Percentiles rank a stretch among this genome's conserved stretches.
Evolutionary conservation across 805 yeast genomes (phyloP).

Genomic region (Jamesozyma rosinii): DNA sequence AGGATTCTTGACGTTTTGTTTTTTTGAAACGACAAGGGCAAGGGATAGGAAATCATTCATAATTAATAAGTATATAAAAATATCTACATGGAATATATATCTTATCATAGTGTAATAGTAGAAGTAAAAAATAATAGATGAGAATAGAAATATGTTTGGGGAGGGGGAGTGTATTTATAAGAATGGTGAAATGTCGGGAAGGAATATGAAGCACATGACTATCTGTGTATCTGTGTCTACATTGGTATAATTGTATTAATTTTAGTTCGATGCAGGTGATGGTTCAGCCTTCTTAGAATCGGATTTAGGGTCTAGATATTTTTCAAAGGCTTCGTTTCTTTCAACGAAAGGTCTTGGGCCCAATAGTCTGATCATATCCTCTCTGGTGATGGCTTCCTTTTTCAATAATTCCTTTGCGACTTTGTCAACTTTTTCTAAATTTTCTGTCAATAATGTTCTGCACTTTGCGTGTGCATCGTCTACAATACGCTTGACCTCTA

Average conservation of each 20-base stretch:
- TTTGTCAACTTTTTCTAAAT: slow-evolving; percentile 60
- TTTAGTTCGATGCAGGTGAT: slow-evolving; percentile 10
- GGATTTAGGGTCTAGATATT: slow-evolving; percentile 48
- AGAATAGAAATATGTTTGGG: neutral
- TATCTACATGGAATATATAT: slow-evolving; percentile 7
- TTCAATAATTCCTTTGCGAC: slow-evolving; percentile 80
- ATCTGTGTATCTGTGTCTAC: no score
- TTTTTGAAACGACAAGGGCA: no score
- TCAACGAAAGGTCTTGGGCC: slow-evolving; percentile 93
- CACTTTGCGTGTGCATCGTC: slow-evolving; percentile 68
- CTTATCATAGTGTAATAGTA: slow-evolving; percentile 1
- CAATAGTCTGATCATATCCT: slow-evolving; percentile 81
- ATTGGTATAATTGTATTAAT: no score
- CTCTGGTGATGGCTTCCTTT: slow-evolving; percentile 88
- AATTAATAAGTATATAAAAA: neutral
- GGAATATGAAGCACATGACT: no score
- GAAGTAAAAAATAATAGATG: neutral
- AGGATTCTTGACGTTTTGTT: no score
- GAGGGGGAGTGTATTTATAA: neutral
- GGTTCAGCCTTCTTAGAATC: slow-evolving; percentile 1
- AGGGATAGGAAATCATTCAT: neutral
- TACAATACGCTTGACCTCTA: slow-evolving; percentile 73
- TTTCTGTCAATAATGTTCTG: slow-evolving; percentile 52
- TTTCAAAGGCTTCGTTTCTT: slow-evolving; percentile 84
- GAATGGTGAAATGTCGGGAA: neutral